Evolutionary conservation across 2,329 filamentous ascomycete species (phyloP).

Genomic region (Verticillium alfalfae): DNA sequence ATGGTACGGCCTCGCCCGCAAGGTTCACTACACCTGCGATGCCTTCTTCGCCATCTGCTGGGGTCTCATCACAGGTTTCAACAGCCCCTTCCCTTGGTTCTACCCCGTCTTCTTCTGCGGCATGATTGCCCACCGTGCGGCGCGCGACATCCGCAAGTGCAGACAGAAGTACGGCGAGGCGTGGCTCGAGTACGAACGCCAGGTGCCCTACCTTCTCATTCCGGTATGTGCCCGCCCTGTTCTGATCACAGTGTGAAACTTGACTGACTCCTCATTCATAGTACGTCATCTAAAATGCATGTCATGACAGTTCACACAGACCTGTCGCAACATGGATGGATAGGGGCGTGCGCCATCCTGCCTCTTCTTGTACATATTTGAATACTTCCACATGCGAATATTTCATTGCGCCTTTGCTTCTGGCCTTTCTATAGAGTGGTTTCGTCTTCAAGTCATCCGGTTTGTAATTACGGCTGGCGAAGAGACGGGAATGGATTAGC

Average conservation of each 20-base stretch:
- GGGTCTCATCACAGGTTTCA: constrained; percentile 78
- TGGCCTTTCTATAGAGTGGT: not conserved
- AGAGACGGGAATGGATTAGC: not conserved
- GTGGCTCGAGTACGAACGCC: constrained; percentile 75
- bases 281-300: constrained; percentile 33
- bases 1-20: constrained; percentile 56
- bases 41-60: constrained; percentile 71
- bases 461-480: not conserved
- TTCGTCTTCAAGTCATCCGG: not conserved
- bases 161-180: constrained; percentile 74
- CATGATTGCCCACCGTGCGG: constrained; percentile 77
- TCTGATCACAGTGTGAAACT: no score
- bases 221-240: constrained; percentile 21
- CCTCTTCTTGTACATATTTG: not conserved
- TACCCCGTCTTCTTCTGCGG: constrained; percentile 74
- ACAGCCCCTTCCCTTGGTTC: constrained; percentile 83
- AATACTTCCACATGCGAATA: not conserved
- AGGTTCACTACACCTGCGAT: constrained; percentile 70
- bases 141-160: constrained; percentile 71
- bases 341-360: no score
- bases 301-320: no score
- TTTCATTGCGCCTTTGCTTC: not conserved
- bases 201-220: constrained; percentile 79
- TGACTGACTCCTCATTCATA: constrained; percentile 9
- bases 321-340: no score